phyloP scores from a whole-genome alignment of 352 stramenopile genomes.

The Phytophthora constricta region DNA sequence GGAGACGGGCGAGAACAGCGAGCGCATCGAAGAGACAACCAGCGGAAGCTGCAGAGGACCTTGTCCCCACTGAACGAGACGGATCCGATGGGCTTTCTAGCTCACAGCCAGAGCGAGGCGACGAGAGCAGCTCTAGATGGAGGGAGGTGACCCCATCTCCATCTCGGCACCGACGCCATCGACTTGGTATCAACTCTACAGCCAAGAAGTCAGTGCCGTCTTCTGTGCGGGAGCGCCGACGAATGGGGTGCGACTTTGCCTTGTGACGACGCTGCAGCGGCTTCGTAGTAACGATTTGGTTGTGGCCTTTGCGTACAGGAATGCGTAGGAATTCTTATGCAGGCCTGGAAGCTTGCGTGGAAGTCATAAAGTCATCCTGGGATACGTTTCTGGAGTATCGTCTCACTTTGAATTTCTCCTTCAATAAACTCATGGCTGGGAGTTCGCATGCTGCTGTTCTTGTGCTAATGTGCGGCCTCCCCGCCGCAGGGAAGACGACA shows the following conservation, averaged over 20 bases:
- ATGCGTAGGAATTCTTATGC: conserved; percentile 19
- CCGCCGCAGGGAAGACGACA: conserved; percentile 74
- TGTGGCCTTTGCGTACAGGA: conserved; percentile 11
- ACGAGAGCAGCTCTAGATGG: neutral
- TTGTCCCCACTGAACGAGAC: neutral
- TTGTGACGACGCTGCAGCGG: neutral
- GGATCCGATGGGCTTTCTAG: neutral
- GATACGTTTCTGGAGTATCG: neutral
- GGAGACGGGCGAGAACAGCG: conserved; percentile 6
- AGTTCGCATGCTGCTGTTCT: conserved; percentile 33
- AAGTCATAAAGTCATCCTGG: conserved; percentile 4
- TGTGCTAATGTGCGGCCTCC: conserved; percentile 69
- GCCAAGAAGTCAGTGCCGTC: conserved; percentile 32
- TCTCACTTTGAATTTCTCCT: conserved; percentile 19
- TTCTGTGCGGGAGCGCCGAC: conserved; percentile 7
- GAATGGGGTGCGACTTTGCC: conserved; percentile 19
- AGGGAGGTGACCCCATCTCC: neutral
- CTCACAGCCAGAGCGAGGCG: neutral
- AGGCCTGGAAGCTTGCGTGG: neutral
- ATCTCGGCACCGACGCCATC: conserved; percentile 27
- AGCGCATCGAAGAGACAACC: conserved; percentile 27
- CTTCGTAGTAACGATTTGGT: conserved; percentile 11
- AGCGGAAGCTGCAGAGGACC: neutral
- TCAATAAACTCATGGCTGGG: conserved; percentile 16
- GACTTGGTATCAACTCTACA: conserved; percentile 49